Evolutionary conservation across 306 rosid species (phyloP).

Genomic region (Citrullus mucosospermus): DNA sequence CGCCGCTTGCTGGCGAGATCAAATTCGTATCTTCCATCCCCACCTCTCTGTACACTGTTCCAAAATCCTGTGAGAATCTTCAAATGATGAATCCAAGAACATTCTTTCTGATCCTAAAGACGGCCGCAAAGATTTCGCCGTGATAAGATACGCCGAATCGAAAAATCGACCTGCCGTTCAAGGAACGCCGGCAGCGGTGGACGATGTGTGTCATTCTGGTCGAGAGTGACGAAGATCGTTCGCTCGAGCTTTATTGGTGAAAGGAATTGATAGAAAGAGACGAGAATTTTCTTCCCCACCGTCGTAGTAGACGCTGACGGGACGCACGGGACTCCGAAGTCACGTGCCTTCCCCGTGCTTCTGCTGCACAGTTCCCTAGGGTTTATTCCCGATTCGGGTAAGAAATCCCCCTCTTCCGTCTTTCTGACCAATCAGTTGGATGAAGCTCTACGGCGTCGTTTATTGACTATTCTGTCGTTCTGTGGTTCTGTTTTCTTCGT

Average conservation of each 20-base stretch:
- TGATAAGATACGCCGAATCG: not conserved
- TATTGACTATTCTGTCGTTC: not conserved
- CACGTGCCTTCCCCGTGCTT: slow-evolving; percentile 9
- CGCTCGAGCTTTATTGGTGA: not conserved
- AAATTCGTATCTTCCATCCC: not conserved
- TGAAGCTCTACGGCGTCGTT: slow-evolving; percentile 7
- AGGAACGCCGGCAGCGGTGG: slow-evolving; percentile 1
- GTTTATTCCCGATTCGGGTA: slow-evolving; percentile 5
- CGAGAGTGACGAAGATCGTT: not conserved
- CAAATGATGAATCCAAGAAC: not conserved
- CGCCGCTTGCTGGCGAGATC: not conserved
- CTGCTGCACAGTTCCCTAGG: slow-evolving; percentile 2
- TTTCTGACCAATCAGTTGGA: not conserved
- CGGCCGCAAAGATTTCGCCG: not conserved
- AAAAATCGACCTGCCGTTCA: not conserved
- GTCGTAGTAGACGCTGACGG: not conserved
- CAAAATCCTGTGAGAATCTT: not conserved
- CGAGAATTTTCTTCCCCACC: not conserved
- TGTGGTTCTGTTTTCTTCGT: not conserved
- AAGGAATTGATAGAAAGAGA: not conserved
- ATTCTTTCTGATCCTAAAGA: not conserved
- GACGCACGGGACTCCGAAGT: slow-evolving; percentile 7
- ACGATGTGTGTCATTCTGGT: not conserved
- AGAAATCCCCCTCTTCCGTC: not conserved
- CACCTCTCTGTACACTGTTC: not conserved